Evolutionary conservation across 2,329 filamentous ascomycete genomes (phyloP).

Genomic region (Cladosporium sp.): DNA sequence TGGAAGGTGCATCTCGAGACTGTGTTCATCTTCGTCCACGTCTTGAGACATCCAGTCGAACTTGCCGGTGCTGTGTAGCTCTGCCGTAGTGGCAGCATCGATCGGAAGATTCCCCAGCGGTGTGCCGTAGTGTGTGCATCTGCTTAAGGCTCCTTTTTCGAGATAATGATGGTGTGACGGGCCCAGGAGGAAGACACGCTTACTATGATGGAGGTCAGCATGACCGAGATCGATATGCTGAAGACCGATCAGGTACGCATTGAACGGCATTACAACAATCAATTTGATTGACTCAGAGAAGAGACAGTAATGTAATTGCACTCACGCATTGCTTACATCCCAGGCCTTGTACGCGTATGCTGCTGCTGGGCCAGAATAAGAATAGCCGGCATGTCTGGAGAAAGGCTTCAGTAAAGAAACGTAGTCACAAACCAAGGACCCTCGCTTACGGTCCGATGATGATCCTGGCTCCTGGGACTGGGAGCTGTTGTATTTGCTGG

Average conservation of each 20-base stretch:
- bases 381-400: conserved; percentile 82
- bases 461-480: conserved; percentile 69
- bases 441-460: conserved; percentile 80
- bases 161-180: conserved; percentile 88
- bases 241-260: too few species aligned
- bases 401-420: conserved; percentile 14
- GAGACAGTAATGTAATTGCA: conserved; percentile 11
- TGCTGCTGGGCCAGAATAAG: conserved; percentile 85
- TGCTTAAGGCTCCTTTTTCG: conserved; percentile 69
- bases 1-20: conserved; percentile 92
- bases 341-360: conserved; percentile 92
- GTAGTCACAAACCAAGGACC: background rate
- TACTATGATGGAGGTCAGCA: conserved; percentile 43
- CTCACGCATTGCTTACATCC: conserved; percentile 70
- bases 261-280: background rate
- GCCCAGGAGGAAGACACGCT: conserved; percentile 86
- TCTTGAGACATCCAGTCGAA: conserved; percentile 62
- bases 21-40: conserved; percentile 81
- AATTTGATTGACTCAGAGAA: background rate
- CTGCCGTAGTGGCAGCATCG: conserved; percentile 54
- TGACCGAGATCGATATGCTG: too few species aligned
- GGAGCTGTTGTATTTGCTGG: conserved; percentile 47
- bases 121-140: conserved; percentile 66
- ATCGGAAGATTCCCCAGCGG: conserved; percentile 68
- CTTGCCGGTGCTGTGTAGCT: conserved; percentile 50